A percentile compares a stretch with the other conserved stretches of the same genome.
These are phyloP conservation scores for Botryotinia narcissicola DNA, from an alignment of 2,329 filamentous ascomycete genomes.

Conservation along the genomic window DNA sequence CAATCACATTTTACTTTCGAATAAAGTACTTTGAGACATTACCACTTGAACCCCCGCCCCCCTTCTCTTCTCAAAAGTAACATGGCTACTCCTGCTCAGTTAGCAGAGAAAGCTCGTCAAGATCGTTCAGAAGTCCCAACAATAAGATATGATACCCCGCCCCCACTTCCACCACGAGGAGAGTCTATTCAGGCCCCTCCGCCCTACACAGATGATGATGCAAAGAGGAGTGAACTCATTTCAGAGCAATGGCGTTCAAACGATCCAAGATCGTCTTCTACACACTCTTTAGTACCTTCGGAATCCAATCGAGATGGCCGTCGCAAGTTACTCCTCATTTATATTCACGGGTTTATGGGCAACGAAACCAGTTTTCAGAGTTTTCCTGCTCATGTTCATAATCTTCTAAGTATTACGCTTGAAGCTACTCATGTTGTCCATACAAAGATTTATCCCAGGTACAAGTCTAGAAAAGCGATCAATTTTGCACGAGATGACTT, in stretches of 20 bases:
- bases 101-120: conserved; percentile 28
- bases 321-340: conserved; percentile 68
- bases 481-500: conserved; percentile 78
- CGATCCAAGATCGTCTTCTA: conserved; percentile 39
- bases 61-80: not conserved
- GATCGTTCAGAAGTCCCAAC: conserved; percentile 21
- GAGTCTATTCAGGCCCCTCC: conserved; percentile 31
- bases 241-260: conserved; percentile 39
- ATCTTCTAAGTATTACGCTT: conserved; percentile 64
- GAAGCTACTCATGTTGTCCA: conserved; percentile 75
- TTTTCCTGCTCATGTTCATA: conserved; percentile 85
- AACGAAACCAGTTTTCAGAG: conserved; percentile 83
- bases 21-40: not conserved
- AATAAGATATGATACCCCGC: conserved; percentile 22
- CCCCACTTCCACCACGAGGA: conserved; percentile 35
- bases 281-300: conserved; percentile 37
- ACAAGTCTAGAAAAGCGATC: conserved; percentile 71
- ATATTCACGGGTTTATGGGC: conserved; percentile 89
- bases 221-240: conserved; percentile 32
- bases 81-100: conserved; percentile 30
- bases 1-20: not conserved
- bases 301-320: conserved; percentile 39
- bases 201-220: conserved; percentile 35
- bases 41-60: not conserved
- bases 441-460: conserved; percentile 80